Evolutionary conservation across 768 basidiomycete species (phyloP), one percentile per base, ranked within the genome.

Genomic region (Xanthoconium stramineum): DNA sequence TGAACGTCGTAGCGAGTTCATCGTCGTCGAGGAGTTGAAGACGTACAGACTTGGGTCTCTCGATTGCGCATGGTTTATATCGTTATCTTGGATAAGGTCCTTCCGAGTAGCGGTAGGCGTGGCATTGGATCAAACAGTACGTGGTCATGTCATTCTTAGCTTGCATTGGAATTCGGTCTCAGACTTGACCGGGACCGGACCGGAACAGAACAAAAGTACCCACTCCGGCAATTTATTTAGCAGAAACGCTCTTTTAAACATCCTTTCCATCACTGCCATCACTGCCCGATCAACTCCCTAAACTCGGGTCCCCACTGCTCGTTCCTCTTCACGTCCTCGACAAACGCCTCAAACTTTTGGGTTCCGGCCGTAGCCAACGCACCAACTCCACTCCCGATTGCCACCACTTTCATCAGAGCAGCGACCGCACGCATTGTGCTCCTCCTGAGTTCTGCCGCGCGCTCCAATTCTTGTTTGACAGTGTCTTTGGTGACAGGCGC

Each of bases 401-500:
- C 69, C 13, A 69, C 61, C 44, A 95, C 83, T 73, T 87, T 90
- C 74, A 88, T 89, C 52, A 99, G 75, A 4, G 92, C 91, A 15
- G 86, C 91, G 43, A 95, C 84, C 6, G 94, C 93, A 38, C 96
- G 78, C 58, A 98, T 77, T 8, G 92, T 91, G 65, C 92, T 94
- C 59, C 91, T 78, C 74, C 98, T 94, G 57, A 98, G 78, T 72
- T 98, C 96, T 29, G 91, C 91, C 10, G 89, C 85, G 19, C 89
- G 82, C 72, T 92, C 91, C 44, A 94, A 69, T 61, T 94, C 91
- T 70, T 94, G 92, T 73, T 98, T 98, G 47, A 97, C 95, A 0
- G 93, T 92, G 67, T 98, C 96, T 75, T 98, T 98, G 50, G 91
- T 91, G 40, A 92, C 83, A 7, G 82, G 86, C 8, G 89, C 83